Evolutionary conservation across 2,329 filamentous ascomycete genomes (phyloP).

Genomic region (Venturia effusa): DNA sequence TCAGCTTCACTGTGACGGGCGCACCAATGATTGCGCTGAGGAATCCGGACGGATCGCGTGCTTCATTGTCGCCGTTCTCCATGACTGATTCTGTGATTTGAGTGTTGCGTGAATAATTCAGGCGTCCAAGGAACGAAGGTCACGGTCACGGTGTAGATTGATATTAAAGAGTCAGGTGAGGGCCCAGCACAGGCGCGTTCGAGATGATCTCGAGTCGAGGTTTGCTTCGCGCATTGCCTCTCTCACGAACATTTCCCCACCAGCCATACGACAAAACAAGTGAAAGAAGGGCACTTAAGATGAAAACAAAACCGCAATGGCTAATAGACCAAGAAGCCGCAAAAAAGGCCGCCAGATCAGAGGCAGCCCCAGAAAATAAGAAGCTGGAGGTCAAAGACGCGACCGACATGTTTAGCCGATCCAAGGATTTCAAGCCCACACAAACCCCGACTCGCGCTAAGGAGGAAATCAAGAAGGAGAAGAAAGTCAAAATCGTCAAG

Average conservation of each 20-base stretch:
- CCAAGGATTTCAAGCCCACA: slow-evolving; percentile 23
- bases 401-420: slow-evolving; percentile 32
- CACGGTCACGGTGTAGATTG: neutral
- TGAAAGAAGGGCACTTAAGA: neutral
- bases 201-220: neutral
- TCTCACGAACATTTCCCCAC: neutral
- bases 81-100: slow-evolving; percentile 33
- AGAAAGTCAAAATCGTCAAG: slow-evolving; percentile 17
- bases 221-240: neutral
- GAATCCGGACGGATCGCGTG: slow-evolving; percentile 88
- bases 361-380: slow-evolving; percentile 20
- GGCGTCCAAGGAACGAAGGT: too few relatives aligned
- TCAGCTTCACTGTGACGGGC: slow-evolving; percentile 90
- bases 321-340: neutral
- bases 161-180: neutral
- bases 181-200: neutral
- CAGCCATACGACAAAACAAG: neutral
- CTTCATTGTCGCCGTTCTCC: slow-evolving; percentile 68
- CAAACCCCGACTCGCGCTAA: slow-evolving; percentile 27
- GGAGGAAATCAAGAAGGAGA: slow-evolving; percentile 20
- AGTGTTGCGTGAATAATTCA: neutral
- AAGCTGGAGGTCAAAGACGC: slow-evolving; percentile 19
- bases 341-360: neutral
- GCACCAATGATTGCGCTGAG: slow-evolving; percentile 89
- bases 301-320: slow-evolving; percentile 14